Evolutionary conservation across 495 filamentous ascomycete species (phyloP).

Genomic region (Choiromyces venosus): DNA sequence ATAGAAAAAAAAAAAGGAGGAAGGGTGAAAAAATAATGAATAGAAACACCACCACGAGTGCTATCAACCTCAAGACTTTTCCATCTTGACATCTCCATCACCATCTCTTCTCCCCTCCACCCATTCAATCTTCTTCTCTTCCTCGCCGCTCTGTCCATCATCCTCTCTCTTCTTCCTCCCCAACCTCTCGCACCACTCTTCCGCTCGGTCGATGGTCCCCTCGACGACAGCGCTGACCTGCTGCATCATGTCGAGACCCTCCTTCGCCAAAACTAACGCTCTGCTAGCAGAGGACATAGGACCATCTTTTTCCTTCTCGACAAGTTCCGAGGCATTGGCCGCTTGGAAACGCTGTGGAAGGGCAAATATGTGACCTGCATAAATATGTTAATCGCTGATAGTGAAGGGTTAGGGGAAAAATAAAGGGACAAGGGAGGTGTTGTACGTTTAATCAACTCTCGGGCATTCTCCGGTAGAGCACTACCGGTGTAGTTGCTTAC

Average conservation of each 20-base stretch:
- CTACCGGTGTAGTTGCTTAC: constrained; percentile 80
- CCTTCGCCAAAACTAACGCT: constrained; percentile 74
- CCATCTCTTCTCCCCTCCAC: constrained; percentile 23
- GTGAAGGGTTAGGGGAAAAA: background rate
- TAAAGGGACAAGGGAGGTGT: background rate
- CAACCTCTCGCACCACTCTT: constrained; percentile 75
- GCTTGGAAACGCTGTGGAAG: constrained; percentile 69
- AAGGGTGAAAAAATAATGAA: background rate
- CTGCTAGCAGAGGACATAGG: constrained; percentile 44
- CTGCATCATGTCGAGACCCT: constrained; percentile 82
- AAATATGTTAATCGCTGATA: background rate
- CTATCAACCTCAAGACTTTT: background rate
- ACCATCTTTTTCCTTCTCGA: constrained; percentile 23
- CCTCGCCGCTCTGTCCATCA: constrained; percentile 6
- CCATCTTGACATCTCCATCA: constrained; percentile 24
- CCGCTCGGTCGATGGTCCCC: constrained; percentile 76
- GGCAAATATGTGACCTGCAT: constrained; percentile 56
- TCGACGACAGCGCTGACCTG: constrained; percentile 77
- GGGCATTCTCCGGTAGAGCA: constrained; percentile 76
- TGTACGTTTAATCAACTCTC: constrained; percentile 61
- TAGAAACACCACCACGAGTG: background rate
- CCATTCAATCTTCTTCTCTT: constrained; percentile 18
- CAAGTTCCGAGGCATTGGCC: constrained; percentile 39
- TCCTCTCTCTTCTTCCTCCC: constrained; percentile 51
- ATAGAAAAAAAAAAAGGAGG: too few relatives aligned